Conservation (phyloP, 805 yeast species). For the Starmerella sirachaensis region DNA sequence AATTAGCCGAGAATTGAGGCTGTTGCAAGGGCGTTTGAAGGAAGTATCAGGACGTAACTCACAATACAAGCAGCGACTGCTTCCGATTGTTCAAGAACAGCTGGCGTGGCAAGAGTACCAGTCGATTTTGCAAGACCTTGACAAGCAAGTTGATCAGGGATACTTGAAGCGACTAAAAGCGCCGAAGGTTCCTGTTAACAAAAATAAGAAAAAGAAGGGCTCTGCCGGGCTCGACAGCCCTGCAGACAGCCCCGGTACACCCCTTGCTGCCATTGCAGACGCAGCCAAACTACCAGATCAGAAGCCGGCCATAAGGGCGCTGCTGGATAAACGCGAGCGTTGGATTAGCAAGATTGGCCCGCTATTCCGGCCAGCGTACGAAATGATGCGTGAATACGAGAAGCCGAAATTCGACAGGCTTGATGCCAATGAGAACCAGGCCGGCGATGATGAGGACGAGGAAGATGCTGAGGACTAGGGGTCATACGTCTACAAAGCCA, state of each 20-base stretch:
- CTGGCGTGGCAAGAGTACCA: constrained; percentile 91
- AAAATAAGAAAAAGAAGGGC: constrained; percentile 38
- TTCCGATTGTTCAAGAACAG: constrained; percentile 72
- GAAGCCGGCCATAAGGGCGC: constrained; percentile 62
- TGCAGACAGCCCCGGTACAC: constrained; percentile 10
- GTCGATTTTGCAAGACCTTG: constrained; percentile 81
- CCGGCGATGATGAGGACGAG: constrained; percentile 27
- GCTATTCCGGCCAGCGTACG: constrained; percentile 51
- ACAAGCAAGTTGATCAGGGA: constrained; percentile 93
- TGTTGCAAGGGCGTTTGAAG: constrained; percentile 55
- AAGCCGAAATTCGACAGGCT: constrained; percentile 44
- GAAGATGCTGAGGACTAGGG: no score
- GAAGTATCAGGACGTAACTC: constrained; percentile 52
- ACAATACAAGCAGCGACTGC: constrained; percentile 49
- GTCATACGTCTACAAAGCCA: background rate
- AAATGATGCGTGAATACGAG: constrained; percentile 66
- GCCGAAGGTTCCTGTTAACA: constrained; percentile 36
- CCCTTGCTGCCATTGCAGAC: background rate
- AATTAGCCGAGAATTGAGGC: constrained; percentile 69
- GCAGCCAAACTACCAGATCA: constrained; percentile 42
- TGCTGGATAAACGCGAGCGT: constrained; percentile 72
- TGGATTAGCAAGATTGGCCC: constrained; percentile 91
- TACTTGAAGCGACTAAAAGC: constrained; percentile 71
- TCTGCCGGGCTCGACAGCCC: constrained; percentile 8
- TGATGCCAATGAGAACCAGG: constrained; percentile 32